Percentiles rank a stretch among this genome's conserved stretches.
Evolutionary conservation across 2,329 filamentous ascomycete species (phyloP).

Genomic region (Fusarium papillatum): DNA sequence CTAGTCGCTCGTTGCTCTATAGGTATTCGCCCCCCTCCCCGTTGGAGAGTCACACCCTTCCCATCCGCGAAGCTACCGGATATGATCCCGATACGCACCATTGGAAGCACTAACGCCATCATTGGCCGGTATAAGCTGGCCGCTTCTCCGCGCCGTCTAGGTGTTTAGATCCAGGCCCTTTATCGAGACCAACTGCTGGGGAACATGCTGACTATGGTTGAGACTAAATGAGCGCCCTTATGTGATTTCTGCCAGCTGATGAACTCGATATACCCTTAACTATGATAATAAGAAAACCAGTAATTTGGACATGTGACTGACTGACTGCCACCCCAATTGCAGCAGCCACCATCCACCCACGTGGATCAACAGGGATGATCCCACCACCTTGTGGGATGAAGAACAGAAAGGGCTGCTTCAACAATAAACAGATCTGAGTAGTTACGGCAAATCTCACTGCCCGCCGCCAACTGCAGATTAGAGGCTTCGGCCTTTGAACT

Average conservation of each 20-base stretch:
- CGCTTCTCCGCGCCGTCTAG: too few species aligned
- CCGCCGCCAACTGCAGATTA: background rate
- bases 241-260: too few species aligned
- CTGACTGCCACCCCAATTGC: background rate
- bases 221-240: too few species aligned
- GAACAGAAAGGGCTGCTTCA: background rate
- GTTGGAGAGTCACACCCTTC: background rate
- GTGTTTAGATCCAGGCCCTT: too few species aligned
- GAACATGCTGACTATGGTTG: too few species aligned
- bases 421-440: background rate
- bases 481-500: background rate
- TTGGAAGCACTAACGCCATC: too few species aligned
- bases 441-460: background rate
- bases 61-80: background rate
- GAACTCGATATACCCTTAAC: background rate
- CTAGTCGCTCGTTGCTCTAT: background rate
- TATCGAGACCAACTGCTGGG: too few species aligned
- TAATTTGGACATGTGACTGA: background rate
- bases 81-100: background rate
- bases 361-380: background rate
- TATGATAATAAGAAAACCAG: background rate
- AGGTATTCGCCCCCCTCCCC: background rate
- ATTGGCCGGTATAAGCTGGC: too few species aligned
- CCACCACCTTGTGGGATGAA: background rate
- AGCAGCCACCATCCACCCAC: background rate